Evolutionary conservation across 2,329 filamentous ascomycete genomes (phyloP), one percentile per base, ranked within the genome.

Genomic region (Monilinia fructicola): DNA sequence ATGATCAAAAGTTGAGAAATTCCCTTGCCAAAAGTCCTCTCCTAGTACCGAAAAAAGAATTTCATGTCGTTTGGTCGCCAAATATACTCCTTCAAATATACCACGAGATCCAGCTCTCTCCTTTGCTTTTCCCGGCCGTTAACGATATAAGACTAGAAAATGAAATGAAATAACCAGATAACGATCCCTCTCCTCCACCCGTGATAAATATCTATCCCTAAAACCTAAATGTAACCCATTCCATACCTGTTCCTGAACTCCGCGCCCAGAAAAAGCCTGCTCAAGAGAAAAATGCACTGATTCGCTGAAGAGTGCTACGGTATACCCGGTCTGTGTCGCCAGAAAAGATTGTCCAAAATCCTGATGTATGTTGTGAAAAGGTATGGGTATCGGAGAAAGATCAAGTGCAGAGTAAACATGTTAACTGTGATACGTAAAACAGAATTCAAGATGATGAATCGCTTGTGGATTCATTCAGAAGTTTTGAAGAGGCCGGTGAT

Each of bases 21-120:
- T 60, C 9, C 44, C 58, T 60, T 50, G 42, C 28, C 31, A n/a
- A 14, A 50, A 9, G 4, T n/a, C 44, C 21, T 23, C n/a, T 4
- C n/a, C n/a, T 26, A 12, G 23, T 14, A 26, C 21, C 10, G 38
- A 40, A 38, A 23, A 60, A 31, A 16, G 21, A 23, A 48, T 18
- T 50, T 12, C 44, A 50, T 50, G n/a, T 38, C 16, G 28, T 21
- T 52, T 61, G 44, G 21, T 61, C 58, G 44, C 21, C 38, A 26
- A 50, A 61, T 50, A 31, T 61, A 40, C 58, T 40, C 58, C 58
- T 61, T 26, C n/a, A 18, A 21, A 50, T 38, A 50, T 50, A 46
- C 31, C 48, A 28, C n/a, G 35, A 54, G 60, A 63, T 63, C 60
- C 60, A 50, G 60, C 48, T 40, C 35, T 63, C 42, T 42, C 35